Evolutionary conservation across 306 rosid genomes (phyloP).

Genomic region (Mucuna pruriens): DNA sequence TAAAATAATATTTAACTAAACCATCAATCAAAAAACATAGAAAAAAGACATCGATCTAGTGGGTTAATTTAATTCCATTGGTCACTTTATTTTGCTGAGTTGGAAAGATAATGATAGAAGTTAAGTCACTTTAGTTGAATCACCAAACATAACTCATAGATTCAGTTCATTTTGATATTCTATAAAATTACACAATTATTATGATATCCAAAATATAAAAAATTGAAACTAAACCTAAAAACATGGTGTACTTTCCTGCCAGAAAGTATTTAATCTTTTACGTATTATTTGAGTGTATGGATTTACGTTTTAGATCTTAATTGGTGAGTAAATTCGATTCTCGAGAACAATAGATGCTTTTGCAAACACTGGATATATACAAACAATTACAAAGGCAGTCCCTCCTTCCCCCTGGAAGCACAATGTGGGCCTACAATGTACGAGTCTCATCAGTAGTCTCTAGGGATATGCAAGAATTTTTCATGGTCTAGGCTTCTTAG

Average conservation of each 20-base stretch:
- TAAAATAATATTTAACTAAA: no score
- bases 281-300: slow-evolving; percentile 23
- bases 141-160: no score
- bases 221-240: no score
- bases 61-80: no score
- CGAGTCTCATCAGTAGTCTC: slow-evolving; percentile 16
- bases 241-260: slow-evolving; percentile 14
- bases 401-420: slow-evolving; percentile 1
- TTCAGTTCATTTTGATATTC: no score
- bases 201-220: no score
- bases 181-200: no score
- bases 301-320: background rate
- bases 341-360: slow-evolving; percentile 16
- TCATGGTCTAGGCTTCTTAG: slow-evolving; percentile 30
- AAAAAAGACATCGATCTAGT: no score
- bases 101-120: no score
- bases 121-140: no score
- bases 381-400: background rate
- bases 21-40: no score
- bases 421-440: slow-evolving; percentile 12
- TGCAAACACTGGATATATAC: slow-evolving; percentile 5
- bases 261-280: slow-evolving; percentile 50
- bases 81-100: no score
- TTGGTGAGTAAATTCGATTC: slow-evolving; percentile 41
- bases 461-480: slow-evolving; percentile 39